Base-by-base conservation (phyloP, 1,139 yeast species). In the Diutina neorugosa region DNA sequence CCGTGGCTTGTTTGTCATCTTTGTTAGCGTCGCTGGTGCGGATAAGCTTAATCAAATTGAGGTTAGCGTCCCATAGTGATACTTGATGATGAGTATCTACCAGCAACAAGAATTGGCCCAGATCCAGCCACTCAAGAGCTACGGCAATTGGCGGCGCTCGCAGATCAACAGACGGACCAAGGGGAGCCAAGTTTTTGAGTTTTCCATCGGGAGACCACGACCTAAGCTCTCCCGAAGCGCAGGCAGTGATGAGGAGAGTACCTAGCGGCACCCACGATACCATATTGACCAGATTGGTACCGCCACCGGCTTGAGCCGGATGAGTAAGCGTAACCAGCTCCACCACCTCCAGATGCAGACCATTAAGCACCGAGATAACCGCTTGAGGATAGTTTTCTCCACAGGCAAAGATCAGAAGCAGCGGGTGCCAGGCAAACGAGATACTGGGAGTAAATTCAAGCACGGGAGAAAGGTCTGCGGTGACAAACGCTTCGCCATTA, bases 211-310 rank as follows among this genome's bases (percentile, higher is more conserved):
- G 75, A 19, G 80, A 74, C 93, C 93, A 86, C 14, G 84, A 71
- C 54, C 89, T 68, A 14, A 86, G 61, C 59, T 84, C 91, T 18
- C 93, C 91, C 58, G 73, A 72, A 52, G 75, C 77, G 2, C 80
- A 77, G 0, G 81, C 82, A 0, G 89, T 82, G 11, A 82, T 68
- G 2, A 85, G 64, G 14, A 72, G 60, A 53, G 76, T 69, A 0
- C 91, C 91, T 55, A 69, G 68, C 1, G 85, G 85, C 2, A 86
- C 74, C 91, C 91, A 86, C 3, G 80, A 66, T 2, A 84, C 69
- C 2, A 46, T 5, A 12, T 21, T 27, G 4, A 46, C 18, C 21
- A 12, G 11, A 6, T 73, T 64, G 16, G 80, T 74, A n/a, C 9
- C 20, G 7, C 18, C 34, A 19, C 73, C 64, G 31, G 67, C 69